Evolutionary conservation across 345 rosid genomes (phyloP), one percentile per base, ranked within the genome.

Genomic region (Adansonia digitata): DNA sequence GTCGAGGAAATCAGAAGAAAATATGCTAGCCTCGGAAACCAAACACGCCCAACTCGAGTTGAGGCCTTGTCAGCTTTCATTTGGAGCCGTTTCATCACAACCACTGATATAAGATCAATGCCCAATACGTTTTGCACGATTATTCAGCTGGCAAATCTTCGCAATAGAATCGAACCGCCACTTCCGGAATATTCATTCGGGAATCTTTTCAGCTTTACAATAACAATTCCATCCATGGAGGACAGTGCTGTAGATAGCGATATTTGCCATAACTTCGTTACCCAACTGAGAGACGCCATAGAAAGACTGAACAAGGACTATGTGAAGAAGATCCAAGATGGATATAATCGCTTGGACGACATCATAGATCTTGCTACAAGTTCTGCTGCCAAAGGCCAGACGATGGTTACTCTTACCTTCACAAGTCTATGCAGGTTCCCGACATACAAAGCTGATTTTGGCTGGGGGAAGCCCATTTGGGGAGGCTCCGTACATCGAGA

Each of bases 131-230:
- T 46, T 7, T 77, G 37, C 69, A 0, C 35, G 22, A 31, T 82
- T 22, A 0, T n/a, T 35, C 82, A 75, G 22, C 12, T 81, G 26
- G 76, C 82, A 29, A 83, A 85, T 22, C 63, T 81, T 35, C 75
- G 88, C 10, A 18, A 78, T 12, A 53, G 35, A 55, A 39, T 72
- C 0, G 65, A 72, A 5, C 52, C 65, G 5, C 75, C 75, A 1
- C 35, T n/a, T 52, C 62, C 75, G 1, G 48, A 22, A 5, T n/a
- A 39, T 20, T 56, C 62, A 24, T 56, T 39, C 26, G 75, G 75
- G 0, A 72, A 72, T 40, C 34, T 72, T 5, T 72, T 24, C 4
- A 12, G 49, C 34, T 7, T 37, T 13, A 5, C 65, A 13, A 13
- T 26, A 1, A 56, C 65, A 15, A 0, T 37, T 37, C 73, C 73